Evolutionary conservation across 23 red algal genomes (phyloP).

Genomic region (Gracilaria vermiculophylla): DNA sequence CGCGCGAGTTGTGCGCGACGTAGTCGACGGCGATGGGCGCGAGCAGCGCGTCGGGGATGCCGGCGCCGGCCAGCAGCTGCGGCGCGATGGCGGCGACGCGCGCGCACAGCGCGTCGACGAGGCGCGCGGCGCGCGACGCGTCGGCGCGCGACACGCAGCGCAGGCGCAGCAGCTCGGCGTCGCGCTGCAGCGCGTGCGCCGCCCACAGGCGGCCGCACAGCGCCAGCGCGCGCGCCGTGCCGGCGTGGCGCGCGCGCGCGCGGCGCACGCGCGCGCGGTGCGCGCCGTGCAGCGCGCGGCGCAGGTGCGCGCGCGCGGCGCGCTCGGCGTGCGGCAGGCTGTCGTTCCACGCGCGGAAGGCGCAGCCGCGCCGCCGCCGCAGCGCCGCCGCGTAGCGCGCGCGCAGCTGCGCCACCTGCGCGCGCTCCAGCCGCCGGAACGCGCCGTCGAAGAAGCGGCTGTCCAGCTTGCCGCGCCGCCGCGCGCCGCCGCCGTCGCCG

Average conservation of each 20-base stretch:
- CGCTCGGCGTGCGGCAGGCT: constrained; percentile 32
- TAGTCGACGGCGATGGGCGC: constrained; percentile 79
- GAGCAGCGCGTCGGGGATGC: constrained; percentile 65
- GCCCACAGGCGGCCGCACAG: constrained; percentile 50
- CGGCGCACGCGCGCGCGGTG: constrained; percentile 5
- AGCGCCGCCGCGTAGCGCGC: not conserved
- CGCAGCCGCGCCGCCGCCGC: constrained; percentile 9
- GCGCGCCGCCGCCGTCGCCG: too few species aligned
- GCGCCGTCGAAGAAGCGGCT: constrained; percentile 8
- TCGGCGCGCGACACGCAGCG: constrained; percentile 23
- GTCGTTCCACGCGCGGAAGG: constrained; percentile 71
- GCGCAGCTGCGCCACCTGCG: constrained; percentile 22
- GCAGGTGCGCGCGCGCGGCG: constrained; percentile 47
- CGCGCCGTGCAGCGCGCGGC: constrained; percentile 20
- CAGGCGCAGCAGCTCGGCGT: constrained; percentile 26
- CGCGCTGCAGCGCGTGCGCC: not conserved
- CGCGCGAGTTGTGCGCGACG: constrained; percentile 67
- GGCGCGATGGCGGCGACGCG: constrained; percentile 33
- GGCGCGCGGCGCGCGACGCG: not conserved
- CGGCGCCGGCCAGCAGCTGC: constrained; percentile 61
- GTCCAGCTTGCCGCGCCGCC: constrained; percentile 12
- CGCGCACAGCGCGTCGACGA: constrained; percentile 24
- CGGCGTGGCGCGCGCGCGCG: not conserved
- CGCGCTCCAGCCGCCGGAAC: constrained; percentile 38
- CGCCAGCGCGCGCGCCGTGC: constrained; percentile 10